A percentile compares a stretch with the other conserved stretches of the same genome.
phyloP scores from a whole-genome alignment of 176 grass and related monocot genomes.

The Areca catechu region DNA sequence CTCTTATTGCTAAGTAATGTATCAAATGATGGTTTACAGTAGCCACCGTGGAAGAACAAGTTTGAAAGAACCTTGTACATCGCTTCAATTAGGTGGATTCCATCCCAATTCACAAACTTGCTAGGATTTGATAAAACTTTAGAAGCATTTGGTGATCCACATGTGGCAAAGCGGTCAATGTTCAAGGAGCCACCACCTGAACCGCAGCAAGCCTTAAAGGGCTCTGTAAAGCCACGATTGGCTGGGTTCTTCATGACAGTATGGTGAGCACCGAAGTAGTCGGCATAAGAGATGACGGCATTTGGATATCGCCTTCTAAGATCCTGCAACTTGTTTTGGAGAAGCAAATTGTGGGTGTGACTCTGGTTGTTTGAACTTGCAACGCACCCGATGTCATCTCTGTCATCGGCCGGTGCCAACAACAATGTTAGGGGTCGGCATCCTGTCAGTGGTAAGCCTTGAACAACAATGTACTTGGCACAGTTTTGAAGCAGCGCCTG shows the following conservation, averaged over 20 bases:
- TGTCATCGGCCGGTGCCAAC: conserved; percentile 50
- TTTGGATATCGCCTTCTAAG: conserved; percentile 33
- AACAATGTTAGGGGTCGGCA: conserved; percentile 55
- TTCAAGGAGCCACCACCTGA: conserved; percentile 61
- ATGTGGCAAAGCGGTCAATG: conserved; percentile 73
- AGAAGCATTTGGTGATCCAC: conserved; percentile 59
- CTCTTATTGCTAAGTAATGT: conserved; percentile 33
- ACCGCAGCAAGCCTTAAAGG: conserved; percentile 55
- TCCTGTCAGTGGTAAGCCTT: conserved; percentile 76
- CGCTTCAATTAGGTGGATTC: conserved; percentile 84
- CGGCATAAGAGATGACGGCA: conserved; percentile 59
- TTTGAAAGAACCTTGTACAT: conserved; percentile 70
- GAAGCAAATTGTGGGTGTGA: conserved; percentile 44
- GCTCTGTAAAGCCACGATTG: conserved; percentile 48
- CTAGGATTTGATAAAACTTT: conserved; percentile 47
- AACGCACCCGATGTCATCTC: conserved; percentile 56
- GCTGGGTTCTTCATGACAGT: conserved; percentile 45
- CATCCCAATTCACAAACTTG: conserved; percentile 84
- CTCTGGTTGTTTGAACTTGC: conserved; percentile 61
- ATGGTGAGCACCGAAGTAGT: conserved; percentile 59
- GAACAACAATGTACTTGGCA: conserved; percentile 69
- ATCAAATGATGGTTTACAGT: conserved; percentile 52
- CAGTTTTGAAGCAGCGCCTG: conserved; percentile 57
- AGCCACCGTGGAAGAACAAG: conserved; percentile 57
- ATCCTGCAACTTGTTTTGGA: conserved; percentile 30